Evolutionary conservation across 2,329 filamentous ascomycete genomes (phyloP), one percentile per base, ranked within the genome.

Genomic region (Ilyonectria sp.): DNA sequence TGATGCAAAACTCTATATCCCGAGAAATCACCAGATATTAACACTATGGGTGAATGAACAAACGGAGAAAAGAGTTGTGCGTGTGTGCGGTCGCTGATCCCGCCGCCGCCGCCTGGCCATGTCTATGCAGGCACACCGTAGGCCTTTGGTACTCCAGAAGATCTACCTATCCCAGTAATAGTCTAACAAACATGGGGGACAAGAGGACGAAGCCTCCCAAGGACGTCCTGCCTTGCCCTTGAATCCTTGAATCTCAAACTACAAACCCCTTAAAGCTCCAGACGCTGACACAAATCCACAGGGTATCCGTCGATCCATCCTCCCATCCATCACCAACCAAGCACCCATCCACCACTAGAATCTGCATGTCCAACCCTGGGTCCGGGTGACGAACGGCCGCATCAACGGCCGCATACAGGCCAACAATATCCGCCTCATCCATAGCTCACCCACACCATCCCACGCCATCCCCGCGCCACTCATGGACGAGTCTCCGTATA

Each of bases 221-320:
- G 49, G 46, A 49, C 58, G 29, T 21, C 49, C 23, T 60, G 15
- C 33, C 58, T 44, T 58, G 43, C 35, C 52, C 33, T 54, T 49
- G 31, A 56, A 61, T 50, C 60, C 55, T 63, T 60, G 50, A 59
- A 37, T 52, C 56, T 63, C 64, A 55, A 55, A 57, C 50, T 52
- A 54, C 54, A 54, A 65, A 57, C 19, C 50, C 57, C 15, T 57
- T 55, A 31, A 31, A 55, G 49, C 46, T 56, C 63, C 62, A 26
- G 43, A 55, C 49, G 50, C 52, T 63, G 47, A 44, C 53, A 47
- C 67, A 61, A 71, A 64, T 63, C 60, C 64, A 69, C 19, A 40
- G 71, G 69, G 73, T 73, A 73, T 74, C 65, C 65, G 65, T 71
- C 57, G 60, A 63, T 59, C 50, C 60, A 67, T 67, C 63, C 47